phyloP scores from a whole-genome alignment of 2,329 filamentous ascomycete species.

The Aplosporella prunicola region DNA sequence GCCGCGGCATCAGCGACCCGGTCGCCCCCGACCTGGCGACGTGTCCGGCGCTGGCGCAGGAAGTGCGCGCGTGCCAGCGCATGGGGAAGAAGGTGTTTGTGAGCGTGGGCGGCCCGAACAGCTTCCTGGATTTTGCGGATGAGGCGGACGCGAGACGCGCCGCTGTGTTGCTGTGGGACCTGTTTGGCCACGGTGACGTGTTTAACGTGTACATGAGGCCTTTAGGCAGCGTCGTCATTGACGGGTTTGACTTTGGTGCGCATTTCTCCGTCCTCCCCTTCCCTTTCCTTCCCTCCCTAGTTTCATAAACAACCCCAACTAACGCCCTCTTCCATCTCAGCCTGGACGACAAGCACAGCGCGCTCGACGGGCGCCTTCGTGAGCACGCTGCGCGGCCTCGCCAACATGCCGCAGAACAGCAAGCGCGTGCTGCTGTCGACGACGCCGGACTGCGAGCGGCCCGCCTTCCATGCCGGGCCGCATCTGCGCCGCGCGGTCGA shows the following conservation, averaged over 20 bases:
- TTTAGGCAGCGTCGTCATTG: slow-evolving; percentile 5
- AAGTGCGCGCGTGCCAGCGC: slow-evolving; percentile 5
- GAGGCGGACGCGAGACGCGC: slow-evolving; percentile 6
- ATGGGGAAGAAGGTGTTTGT: slow-evolving; percentile 8
- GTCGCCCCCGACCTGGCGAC: slow-evolving; percentile 5
- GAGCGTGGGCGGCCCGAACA: slow-evolving; percentile 6
- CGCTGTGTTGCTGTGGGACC: slow-evolving; percentile 8
- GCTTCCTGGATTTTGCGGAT: neutral
- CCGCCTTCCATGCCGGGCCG: neutral
- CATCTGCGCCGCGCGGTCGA: slow-evolving; percentile 1
- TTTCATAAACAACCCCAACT: neutral
- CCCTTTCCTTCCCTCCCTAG: neutral
- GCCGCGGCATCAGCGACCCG: neutral
- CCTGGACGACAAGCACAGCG: neutral
- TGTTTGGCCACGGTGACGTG: slow-evolving; percentile 8
- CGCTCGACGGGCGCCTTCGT: slow-evolving; percentile 1
- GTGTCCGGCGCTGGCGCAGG: slow-evolving; percentile 4
- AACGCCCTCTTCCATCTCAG: neutral
- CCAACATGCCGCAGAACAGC: slow-evolving; percentile 2
- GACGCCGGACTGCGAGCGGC: neutral
- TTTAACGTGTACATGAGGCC: slow-evolving; percentile 6
- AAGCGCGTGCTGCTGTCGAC: slow-evolving; percentile 4
- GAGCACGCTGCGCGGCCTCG: slow-evolving; percentile 3
- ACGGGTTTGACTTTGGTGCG: slow-evolving; percentile 10
- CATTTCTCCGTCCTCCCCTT: neutral